Evolutionary conservation across 352 stramenopile genomes (phyloP).

Genomic region (Globisporangium apiculatum): DNA sequence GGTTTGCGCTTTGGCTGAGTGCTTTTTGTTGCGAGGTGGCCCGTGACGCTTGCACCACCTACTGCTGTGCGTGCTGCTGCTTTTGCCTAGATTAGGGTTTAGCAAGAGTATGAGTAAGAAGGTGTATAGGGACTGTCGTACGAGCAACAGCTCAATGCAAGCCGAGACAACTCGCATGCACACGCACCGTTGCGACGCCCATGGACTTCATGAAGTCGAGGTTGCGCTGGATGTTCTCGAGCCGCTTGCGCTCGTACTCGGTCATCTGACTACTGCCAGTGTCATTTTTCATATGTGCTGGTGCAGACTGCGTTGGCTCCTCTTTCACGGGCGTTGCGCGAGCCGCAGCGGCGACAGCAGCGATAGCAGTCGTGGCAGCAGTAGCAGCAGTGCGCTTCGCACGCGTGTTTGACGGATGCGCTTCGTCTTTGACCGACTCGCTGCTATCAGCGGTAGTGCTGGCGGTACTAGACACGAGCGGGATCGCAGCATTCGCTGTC

Average conservation of each 20-base stretch:
- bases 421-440: no score
- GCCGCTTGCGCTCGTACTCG: constrained; percentile 77
- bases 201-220: constrained; percentile 80
- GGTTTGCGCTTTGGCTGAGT: constrained; percentile 19
- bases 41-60: neutral
- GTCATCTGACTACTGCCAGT: constrained; percentile 18
- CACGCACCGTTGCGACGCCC: constrained; percentile 55
- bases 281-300: neutral
- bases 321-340: constrained; percentile 10
- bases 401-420: neutral
- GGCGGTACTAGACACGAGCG: neutral
- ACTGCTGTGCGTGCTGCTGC: constrained; percentile 52
- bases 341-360: neutral
- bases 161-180: neutral
- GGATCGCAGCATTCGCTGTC: neutral
- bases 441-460: no score
- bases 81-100: constrained; percentile 27
- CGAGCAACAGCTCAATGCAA: no score
- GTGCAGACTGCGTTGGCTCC: constrained; percentile 5
- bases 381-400: neutral
- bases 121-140: neutral
- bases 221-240: constrained; percentile 82
- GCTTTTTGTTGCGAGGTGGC: constrained; percentile 5
- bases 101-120: neutral
- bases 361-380: neutral